Evolutionary conservation across 2,329 filamentous ascomycete species (phyloP).

Genomic region (Aspergillus nomiae): DNA sequence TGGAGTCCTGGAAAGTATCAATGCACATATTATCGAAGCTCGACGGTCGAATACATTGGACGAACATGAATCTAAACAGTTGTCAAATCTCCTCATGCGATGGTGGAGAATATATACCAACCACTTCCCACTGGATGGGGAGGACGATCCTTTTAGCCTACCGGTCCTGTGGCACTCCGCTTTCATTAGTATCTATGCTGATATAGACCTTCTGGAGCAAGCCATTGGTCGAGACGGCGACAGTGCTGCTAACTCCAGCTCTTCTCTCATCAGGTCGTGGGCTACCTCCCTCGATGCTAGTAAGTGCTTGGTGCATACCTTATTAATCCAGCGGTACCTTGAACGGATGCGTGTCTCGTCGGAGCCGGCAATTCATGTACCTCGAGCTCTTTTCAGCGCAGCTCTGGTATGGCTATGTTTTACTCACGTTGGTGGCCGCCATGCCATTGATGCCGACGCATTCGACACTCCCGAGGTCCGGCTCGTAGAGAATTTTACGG

Average conservation of each 20-base stretch:
- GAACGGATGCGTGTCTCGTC: conserved; percentile 20
- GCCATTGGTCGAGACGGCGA: conserved; percentile 29
- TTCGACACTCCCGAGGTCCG: conserved; percentile 30
- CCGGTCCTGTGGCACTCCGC: conserved; percentile 34
- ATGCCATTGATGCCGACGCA: conserved; percentile 13
- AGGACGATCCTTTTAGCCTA: conserved; percentile 24
- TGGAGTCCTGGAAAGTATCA: too few relatives aligned
- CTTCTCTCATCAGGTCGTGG: conserved; percentile 1
- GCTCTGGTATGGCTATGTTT: conserved; percentile 20
- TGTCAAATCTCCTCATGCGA: conserved; percentile 17
- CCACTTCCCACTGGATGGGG: not conserved
- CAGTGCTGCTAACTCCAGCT: not conserved
- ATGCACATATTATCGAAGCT: too few relatives aligned
- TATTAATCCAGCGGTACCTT: conserved; percentile 18
- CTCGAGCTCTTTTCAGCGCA: conserved; percentile 19
- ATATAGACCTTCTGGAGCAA: conserved; percentile 31
- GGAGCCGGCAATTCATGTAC: conserved; percentile 24
- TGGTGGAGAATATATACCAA: conserved; percentile 25
- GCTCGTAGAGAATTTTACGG: conserved; percentile 23
- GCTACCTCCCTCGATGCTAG: conserved; percentile 18
- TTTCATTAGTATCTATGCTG: conserved; percentile 29
- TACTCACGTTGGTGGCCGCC: conserved; percentile 18
- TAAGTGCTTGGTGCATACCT: conserved; percentile 19
- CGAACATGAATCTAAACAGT: conserved; percentile 7
- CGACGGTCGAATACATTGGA: too few relatives aligned